phyloP scores from a whole-genome alignment of 2,329 filamentous ascomycete species.

The Thielaviopsis euricoi region DNA sequence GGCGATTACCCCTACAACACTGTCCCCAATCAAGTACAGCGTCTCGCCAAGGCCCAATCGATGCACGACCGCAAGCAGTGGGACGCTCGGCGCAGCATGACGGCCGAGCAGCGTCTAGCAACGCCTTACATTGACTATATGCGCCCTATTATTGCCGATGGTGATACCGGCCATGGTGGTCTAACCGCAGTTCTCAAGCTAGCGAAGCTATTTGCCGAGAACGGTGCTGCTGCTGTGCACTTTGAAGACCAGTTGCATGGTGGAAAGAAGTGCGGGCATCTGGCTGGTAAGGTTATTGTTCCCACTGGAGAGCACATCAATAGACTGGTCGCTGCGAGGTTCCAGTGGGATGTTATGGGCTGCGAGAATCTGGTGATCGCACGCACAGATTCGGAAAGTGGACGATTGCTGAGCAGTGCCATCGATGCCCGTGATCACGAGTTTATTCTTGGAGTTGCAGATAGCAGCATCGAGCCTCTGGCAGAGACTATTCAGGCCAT shows the following conservation, averaged over 20 bases:
- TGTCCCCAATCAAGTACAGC: conserved; percentile 93
- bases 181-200: conserved; percentile 87
- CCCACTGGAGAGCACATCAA: conserved; percentile 94
- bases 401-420: conserved; percentile 73
- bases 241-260: conserved; percentile 97
- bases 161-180: conserved; percentile 89
- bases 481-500: conserved; percentile 81
- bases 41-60: conserved; percentile 88
- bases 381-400: conserved; percentile 87
- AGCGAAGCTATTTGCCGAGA: conserved; percentile 93
- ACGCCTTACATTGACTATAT: conserved; percentile 85
- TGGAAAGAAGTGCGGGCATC: conserved; percentile 94
- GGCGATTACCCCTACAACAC: conserved; percentile 99
- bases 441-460: conserved; percentile 78
- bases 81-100: conserved; percentile 68
- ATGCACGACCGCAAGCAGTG: conserved; percentile 95
- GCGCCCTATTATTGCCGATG: conserved; percentile 87
- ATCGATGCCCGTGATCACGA: conserved; percentile 93
- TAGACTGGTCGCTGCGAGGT: conserved; percentile 74
- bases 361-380: conserved; percentile 89
- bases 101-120: conserved; percentile 49
- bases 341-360: conserved; percentile 98
- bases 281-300: conserved; percentile 90
- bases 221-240: conserved; percentile 88
- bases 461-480: conserved; percentile 57